These are phyloP conservation scores for Camelina sativa DNA, from an alignment of 345 rosid species.

Conservation along the genomic window DNA sequence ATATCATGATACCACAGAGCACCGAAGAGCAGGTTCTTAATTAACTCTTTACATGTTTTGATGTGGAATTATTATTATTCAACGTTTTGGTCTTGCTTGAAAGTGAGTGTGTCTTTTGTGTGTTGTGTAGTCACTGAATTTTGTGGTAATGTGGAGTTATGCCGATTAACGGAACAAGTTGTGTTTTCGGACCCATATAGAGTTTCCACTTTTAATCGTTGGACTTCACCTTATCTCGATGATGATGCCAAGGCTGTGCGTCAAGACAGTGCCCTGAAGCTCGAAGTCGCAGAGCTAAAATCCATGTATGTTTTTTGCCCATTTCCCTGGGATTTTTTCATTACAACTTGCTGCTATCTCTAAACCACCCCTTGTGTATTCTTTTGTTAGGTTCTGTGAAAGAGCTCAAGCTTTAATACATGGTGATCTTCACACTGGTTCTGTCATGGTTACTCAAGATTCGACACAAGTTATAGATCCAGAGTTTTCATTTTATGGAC, in stretches of 20 bases:
- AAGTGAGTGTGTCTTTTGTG: constrained; percentile 1
- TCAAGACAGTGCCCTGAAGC: constrained; percentile 70
- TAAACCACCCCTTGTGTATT: constrained; percentile 15
- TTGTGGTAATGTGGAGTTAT: constrained; percentile 92
- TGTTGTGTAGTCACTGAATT: constrained; percentile 80
- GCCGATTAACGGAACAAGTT: constrained; percentile 93
- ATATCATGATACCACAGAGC: constrained; percentile 74
- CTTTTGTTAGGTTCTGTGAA: constrained; percentile 80
- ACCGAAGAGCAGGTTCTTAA: constrained; percentile 61
- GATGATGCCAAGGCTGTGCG: constrained; percentile 79
- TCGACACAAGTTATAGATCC: constrained; percentile 96
- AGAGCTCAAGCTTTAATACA: constrained; percentile 90
- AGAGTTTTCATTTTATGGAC: constrained; percentile 89
- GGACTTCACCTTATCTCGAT: constrained; percentile 91
- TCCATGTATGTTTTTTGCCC: constrained; percentile 59
- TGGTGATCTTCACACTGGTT: constrained; percentile 97
- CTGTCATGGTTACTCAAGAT: constrained; percentile 83
- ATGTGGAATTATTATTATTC: neutral
- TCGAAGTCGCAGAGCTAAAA: constrained; percentile 74
- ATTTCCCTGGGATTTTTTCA: neutral
- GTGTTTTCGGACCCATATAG: constrained; percentile 95
- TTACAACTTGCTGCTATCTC: neutral
- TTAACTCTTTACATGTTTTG: neutral
- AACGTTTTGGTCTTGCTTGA: neutral
- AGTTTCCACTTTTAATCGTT: constrained; percentile 69